Conservation (phyloP, 164 flowering plant species). For the Aristolochia contorta region DNA sequence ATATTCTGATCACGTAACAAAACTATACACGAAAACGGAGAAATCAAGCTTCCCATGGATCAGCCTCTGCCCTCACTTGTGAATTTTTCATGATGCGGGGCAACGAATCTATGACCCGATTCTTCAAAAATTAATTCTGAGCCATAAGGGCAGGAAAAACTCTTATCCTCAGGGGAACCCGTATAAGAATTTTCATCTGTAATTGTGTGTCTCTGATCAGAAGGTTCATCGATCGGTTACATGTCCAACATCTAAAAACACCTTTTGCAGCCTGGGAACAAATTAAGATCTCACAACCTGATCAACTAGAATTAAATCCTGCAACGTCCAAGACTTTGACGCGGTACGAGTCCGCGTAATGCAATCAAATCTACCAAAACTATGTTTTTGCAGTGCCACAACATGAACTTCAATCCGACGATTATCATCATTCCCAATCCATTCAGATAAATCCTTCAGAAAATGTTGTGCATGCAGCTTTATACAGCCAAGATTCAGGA, state of each 20-base stretch:
- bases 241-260: conserved; percentile 78
- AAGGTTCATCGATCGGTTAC: conserved; percentile 75
- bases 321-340: conserved; percentile 60
- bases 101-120: no score
- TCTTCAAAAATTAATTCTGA: no score
- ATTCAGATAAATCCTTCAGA: conserved; percentile 45
- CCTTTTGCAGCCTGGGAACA: conserved; percentile 50
- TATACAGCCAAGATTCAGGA: conserved; percentile 74
- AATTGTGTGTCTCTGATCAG: no score
- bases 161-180: no score
- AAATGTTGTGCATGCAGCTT: conserved; percentile 73
- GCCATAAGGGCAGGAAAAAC: no score
- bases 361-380: conserved; percentile 74
- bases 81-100: no score
- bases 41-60: no score
- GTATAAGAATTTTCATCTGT: no score
- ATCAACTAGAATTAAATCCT: conserved; percentile 55
- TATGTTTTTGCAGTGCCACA: conserved; percentile 74
- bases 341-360: conserved; percentile 65
- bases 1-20: no score
- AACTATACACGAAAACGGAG: no score
- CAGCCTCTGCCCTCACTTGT: no score
- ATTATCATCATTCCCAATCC: conserved; percentile 57
- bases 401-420: conserved; percentile 66
- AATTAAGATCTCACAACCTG: conserved; percentile 74